Percentiles rank a stretch among this genome's conserved stretches.
These are phyloP conservation scores for Colletotrichum siamense DNA, from an alignment of 2,329 filamentous ascomycete species.

Conservation along the genomic window DNA sequence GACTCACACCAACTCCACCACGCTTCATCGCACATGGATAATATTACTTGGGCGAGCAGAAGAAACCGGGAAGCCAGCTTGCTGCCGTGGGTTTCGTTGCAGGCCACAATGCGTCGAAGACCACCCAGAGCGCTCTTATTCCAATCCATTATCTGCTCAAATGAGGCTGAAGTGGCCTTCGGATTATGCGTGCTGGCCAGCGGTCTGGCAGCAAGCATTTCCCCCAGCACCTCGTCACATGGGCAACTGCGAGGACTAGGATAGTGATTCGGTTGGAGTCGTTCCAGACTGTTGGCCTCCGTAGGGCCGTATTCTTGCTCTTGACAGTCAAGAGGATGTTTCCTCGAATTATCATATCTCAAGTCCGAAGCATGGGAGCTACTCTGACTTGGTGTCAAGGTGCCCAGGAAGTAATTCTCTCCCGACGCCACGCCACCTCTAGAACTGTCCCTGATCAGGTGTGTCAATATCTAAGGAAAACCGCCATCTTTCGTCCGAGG, in stretches of 20 bases:
- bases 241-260: not conserved
- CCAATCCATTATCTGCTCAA: not conserved
- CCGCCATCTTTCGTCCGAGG: not conserved
- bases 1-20: not conserved
- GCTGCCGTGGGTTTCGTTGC: not conserved
- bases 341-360: not conserved
- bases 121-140: not conserved
- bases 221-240: not conserved
- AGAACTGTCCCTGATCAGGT: not conserved
- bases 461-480: not conserved
- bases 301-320: not conserved
- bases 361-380: not conserved
- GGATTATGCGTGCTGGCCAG: not conserved
- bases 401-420: not conserved
- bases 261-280: not conserved
- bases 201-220: not conserved
- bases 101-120: not conserved
- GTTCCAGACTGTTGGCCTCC: not conserved
- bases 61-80: not conserved
- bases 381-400: not conserved
- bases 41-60: not conserved
- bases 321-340: not conserved
- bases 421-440: not conserved
- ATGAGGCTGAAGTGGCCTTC: not conserved
- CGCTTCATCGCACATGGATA: not conserved